Conservation (phyloP, 2,329 filamentous ascomycete genomes). For the Fusarium concolor region DNA sequence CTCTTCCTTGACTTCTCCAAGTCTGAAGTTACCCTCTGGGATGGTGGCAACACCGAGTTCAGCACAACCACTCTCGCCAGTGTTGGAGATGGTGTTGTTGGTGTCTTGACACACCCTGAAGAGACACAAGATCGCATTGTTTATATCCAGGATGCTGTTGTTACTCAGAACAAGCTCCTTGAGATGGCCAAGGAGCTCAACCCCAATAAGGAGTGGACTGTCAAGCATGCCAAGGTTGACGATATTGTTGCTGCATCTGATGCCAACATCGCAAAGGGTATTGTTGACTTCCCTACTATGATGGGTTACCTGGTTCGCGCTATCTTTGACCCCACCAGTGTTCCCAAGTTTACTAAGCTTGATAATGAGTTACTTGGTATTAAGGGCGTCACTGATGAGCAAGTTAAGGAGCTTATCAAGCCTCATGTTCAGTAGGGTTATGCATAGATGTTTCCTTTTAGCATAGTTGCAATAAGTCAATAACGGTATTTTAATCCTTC, state of each 20-base stretch:
- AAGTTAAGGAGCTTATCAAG: constrained; percentile 52
- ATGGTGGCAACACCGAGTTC: constrained; percentile 63
- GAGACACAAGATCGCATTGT: constrained; percentile 66
- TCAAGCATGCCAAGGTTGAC: constrained; percentile 52
- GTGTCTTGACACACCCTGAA: constrained; percentile 60
- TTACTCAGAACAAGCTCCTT: constrained; percentile 60
- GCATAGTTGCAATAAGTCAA: neutral
- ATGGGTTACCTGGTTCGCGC: constrained; percentile 49
- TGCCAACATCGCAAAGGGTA: constrained; percentile 48
- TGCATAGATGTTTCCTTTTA: no score
- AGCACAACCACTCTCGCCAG: constrained; percentile 60
- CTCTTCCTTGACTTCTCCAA: constrained; percentile 58
- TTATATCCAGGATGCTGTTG: constrained; percentile 57
- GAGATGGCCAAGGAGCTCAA: constrained; percentile 61
- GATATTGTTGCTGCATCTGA: constrained; percentile 45
- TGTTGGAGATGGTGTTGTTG: constrained; percentile 61
- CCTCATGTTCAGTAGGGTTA: constrained; percentile 26
- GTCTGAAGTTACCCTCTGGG: constrained; percentile 57
- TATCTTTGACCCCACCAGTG: constrained; percentile 50
- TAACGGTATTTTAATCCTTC: no score
- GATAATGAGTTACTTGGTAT: constrained; percentile 61
- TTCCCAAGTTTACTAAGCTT: constrained; percentile 50
- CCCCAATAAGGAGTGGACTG: constrained; percentile 59
- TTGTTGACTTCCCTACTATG: constrained; percentile 48
- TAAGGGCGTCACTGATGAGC: constrained; percentile 54